Evolutionary conservation across 768 basidiomycete genomes (phyloP), one percentile per base, ranked within the genome.

Genomic region (Lactarius psammicola): DNA sequence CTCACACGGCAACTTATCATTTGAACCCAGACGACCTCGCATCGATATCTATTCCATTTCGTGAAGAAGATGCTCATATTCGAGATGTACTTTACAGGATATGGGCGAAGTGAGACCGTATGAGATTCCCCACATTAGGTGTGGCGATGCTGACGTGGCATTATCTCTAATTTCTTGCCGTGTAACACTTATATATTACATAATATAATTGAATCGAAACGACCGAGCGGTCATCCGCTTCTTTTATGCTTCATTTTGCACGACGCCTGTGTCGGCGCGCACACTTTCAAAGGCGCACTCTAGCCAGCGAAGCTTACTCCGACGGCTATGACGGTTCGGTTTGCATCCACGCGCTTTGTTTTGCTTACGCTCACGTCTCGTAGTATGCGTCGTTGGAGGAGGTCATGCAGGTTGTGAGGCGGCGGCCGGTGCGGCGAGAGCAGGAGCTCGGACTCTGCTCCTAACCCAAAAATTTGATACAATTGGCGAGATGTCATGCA

Each of bases 361-460:
- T 28, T 23, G 4, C 42, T 31, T 26, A 18, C 8, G 17, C 61
- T 67, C 36, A 66, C 26, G 53, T 46, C 54, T 62, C 18, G 31
- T 59, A 85, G 92, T 94, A 0, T 92, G 92, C 71, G 82, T 96
- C 34, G 92, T 96, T 70, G 94, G 94, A 31, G 94, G 90, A 4
- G 94, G 94, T 4, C 94, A 96, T 79, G 94, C 94, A 34, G 94
- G 94, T 1, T 94, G 92, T 71, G 94, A 96, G 74, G 94, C 94
- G 1, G 94, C 94, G 0, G 85, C 93, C 6, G 94, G 89, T 2
- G 83, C 94, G 18, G 93, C 94, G 1, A 81, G 94, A 54, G 84
- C 88, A 0, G 93, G 94, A 1, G 93, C 94, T 2, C 81, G 83
- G 67, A 95, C 93, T 0, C 70, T 94, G 10, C 80, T 96, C 9